Percentiles rank a stretch among this genome's conserved stretches.
These are phyloP conservation scores for Galerina marginata DNA, from an alignment of 768 basidiomycete genomes.

Conservation along the genomic window DNA sequence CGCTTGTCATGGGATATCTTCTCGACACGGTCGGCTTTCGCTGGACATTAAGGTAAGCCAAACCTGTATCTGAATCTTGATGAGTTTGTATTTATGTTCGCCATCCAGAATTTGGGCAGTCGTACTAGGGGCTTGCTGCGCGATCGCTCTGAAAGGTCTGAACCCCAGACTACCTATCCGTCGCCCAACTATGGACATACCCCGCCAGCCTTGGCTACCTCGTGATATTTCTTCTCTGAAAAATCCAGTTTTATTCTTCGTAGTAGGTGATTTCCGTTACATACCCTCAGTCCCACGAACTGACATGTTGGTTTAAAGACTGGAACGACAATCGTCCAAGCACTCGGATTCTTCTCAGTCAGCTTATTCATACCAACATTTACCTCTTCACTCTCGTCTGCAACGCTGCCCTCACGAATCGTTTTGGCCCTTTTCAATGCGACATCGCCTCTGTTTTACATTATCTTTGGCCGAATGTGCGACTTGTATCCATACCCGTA, in stretches of 20 bases:
- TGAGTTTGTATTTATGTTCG: too few relatives aligned
- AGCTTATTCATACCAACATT: slow-evolving; percentile 13
- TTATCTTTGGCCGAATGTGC: slow-evolving; percentile 12
- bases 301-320: background rate
- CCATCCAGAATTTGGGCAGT: background rate
- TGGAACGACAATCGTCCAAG: slow-evolving; percentile 7
- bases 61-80: too few relatives aligned
- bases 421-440: slow-evolving; percentile 16
- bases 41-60: too few relatives aligned
- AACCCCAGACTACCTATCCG: too few relatives aligned
- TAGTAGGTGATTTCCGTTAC: background rate
- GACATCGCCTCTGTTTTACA: slow-evolving; percentile 9
- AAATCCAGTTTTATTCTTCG: background rate
- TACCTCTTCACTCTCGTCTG: slow-evolving; percentile 7
- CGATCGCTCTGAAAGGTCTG: too few relatives aligned
- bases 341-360: slow-evolving; percentile 13
- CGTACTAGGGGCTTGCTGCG: too few relatives aligned
- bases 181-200: too few relatives aligned
- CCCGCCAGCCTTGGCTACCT: too few relatives aligned
- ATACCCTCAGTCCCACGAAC: background rate
- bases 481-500: slow-evolving; percentile 16
- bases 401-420: slow-evolving; percentile 6
- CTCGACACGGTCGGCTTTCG: too few relatives aligned
- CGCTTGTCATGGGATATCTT: too few relatives aligned
- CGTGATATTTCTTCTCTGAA: background rate